Evolutionary conservation across 805 yeast genomes (phyloP), one percentile per base, ranked within the genome.

Genomic region (Lachancea sp.): DNA sequence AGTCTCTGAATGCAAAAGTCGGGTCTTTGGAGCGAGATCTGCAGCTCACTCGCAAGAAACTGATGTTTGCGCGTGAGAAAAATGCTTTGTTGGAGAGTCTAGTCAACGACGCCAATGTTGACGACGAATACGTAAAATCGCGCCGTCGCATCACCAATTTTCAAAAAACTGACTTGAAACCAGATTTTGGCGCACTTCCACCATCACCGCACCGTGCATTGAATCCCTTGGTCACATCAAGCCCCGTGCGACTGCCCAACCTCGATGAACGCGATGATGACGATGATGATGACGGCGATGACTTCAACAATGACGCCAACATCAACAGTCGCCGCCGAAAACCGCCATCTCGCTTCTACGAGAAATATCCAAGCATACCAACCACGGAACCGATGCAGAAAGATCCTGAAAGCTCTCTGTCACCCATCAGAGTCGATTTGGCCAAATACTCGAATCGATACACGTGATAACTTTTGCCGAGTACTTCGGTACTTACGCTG

Each of bases 71-170:
- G 2, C 52, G 55, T 22, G 66, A 63, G 45, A 62, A 62, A 45
- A 60, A 58, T 35, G 34, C 52, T 1, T 42, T 63, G 15, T 51
- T 60, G 36, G 61, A 62, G 44, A 55, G 60, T 20, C 41, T 61
- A 36, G 42, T 63, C 17, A 63, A 61, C 42, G 67, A 63, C 30
- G 65, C 65, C 10, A 58, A 63, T 35, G 50, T 63, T 15, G 66
- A 60, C 42, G 50, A 57, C 37, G 59, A 58, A 13, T 60, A 61
- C 38, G 56, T 63, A 12, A 57, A 62, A 40, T 61, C 67, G 1
- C 50, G 63, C 35, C 51, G 68, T 41, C 56, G 58, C 39, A 63
- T 63, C n/a, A 56, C 54, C 32, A 63, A 63, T 41, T 46, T 63
- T 16, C 62, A 58, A 42, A 56, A 52, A 27, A 56, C 53, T n/a